phyloP scores from a whole-genome alignment of 148 eudicot species.

The Amaranthus cruentus region DNA sequence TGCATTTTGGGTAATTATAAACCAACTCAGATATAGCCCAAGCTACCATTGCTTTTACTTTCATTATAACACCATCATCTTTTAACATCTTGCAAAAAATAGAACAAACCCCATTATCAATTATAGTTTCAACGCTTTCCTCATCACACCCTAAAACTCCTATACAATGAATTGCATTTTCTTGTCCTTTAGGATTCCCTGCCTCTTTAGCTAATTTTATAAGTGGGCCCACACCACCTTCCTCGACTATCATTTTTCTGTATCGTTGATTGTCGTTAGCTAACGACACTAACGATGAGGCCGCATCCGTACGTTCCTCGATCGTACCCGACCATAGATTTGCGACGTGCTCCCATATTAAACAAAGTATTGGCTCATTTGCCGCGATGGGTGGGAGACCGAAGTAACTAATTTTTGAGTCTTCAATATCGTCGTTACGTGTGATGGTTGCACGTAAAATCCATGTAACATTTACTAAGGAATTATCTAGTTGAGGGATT shows the following conservation, averaged over 20 bases:
- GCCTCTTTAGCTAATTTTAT: slow-evolving; percentile 1
- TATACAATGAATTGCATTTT: too few relatives aligned
- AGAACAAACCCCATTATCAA: too few relatives aligned
- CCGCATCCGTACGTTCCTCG: slow-evolving; percentile 68
- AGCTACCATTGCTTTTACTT: too few relatives aligned
- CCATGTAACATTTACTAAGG: slow-evolving; percentile 80
- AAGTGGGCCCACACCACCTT: slow-evolving; percentile 69
- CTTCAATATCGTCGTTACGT: slow-evolving; percentile 37
- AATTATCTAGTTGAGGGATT: slow-evolving; percentile 57
- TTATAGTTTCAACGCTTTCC: too few relatives aligned
- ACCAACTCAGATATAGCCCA: too few relatives aligned
- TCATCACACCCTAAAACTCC: too few relatives aligned
- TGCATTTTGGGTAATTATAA: too few relatives aligned
- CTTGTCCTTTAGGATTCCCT: too few relatives aligned
- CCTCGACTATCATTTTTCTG: slow-evolving; percentile 64
- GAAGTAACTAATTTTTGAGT: slow-evolving; percentile 54
- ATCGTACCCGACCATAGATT: slow-evolving; percentile 51
- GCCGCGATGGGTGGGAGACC: slow-evolving; percentile 86
- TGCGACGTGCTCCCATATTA: slow-evolving; percentile 87
- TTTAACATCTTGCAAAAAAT: too few relatives aligned
- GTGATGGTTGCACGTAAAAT: slow-evolving; percentile 66
- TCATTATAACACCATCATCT: too few relatives aligned
- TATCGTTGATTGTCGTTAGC: slow-evolving; percentile 80
- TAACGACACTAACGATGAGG: slow-evolving; percentile 60
- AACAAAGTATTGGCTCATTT: slow-evolving; percentile 75